These are phyloP conservation scores for Blechomonas ayalai DNA, from an alignment of 208 protist species.

Conservation along the genomic window DNA sequence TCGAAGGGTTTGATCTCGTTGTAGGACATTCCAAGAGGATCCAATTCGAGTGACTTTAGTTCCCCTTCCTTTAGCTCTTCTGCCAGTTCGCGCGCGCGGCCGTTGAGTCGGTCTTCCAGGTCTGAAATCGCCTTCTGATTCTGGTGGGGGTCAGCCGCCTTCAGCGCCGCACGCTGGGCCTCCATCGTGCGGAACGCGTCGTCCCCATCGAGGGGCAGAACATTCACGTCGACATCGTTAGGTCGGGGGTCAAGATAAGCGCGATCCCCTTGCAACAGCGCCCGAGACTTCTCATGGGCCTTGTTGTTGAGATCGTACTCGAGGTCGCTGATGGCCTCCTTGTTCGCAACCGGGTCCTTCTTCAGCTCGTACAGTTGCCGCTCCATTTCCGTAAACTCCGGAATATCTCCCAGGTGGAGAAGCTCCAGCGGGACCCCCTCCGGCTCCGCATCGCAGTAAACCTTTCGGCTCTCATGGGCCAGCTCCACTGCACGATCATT, in stretches of 20 bases:
- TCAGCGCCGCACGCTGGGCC: slow-evolving; percentile 39
- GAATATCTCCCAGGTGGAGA: slow-evolving; percentile 53
- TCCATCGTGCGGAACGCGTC: slow-evolving; percentile 34
- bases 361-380: slow-evolving; percentile 37
- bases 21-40: slow-evolving; percentile 8
- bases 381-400: slow-evolving; percentile 46
- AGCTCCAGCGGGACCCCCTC: slow-evolving; percentile 46
- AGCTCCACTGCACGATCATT: slow-evolving; percentile 57
- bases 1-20: slow-evolving; percentile 25
- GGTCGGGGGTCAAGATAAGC: slow-evolving; percentile 31
- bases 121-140: slow-evolving; percentile 5
- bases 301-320: slow-evolving; percentile 57
- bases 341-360: slow-evolving; percentile 58
- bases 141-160: slow-evolving; percentile 15
- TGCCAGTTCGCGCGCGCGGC: slow-evolving; percentile 11
- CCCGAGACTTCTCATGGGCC: slow-evolving; percentile 42
- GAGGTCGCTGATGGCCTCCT: slow-evolving; percentile 50
- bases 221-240: slow-evolving; percentile 16
- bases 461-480: slow-evolving; percentile 38
- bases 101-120: slow-evolving; percentile 12
- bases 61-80: slow-evolving; percentile 22
- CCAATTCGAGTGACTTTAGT: slow-evolving; percentile 11
- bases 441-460: slow-evolving; percentile 31
- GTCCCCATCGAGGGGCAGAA: slow-evolving; percentile 22
- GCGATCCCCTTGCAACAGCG: slow-evolving; percentile 51